Evolutionary conservation across 1,139 yeast genomes (phyloP).

Genomic region (Geotrichum carabidarum): DNA sequence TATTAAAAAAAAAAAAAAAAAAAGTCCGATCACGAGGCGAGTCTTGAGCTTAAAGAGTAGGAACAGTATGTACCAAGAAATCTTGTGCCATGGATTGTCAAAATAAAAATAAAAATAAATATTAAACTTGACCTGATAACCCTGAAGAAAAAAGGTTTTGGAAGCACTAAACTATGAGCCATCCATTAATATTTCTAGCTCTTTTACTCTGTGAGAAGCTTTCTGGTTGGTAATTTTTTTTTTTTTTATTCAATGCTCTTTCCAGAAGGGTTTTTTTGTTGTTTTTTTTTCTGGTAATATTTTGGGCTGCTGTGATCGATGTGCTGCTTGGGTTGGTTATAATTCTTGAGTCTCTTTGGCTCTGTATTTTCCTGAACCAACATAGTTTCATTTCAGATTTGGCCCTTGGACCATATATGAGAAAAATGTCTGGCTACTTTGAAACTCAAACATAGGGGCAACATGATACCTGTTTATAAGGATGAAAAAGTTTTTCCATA

Average conservation of each 20-base stretch:
- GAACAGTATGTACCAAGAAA: background rate
- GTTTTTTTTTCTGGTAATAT: background rate
- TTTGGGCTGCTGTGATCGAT: background rate
- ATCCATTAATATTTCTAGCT: background rate
- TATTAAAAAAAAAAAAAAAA: background rate
- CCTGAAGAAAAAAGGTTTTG: background rate
- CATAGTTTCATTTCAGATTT: too few relatives aligned
- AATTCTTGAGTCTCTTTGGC: too few relatives aligned
- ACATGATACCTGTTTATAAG: conserved; percentile 11
- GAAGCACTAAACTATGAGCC: background rate
- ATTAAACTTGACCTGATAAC: background rate
- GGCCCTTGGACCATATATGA: too few relatives aligned
- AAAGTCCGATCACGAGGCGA: background rate
- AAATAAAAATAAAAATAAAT: too few relatives aligned
- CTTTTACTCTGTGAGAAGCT: background rate
- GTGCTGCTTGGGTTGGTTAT: too few relatives aligned
- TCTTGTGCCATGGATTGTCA: background rate
- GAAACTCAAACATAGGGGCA: background rate
- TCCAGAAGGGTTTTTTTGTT: background rate
- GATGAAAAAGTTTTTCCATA: conserved; percentile 17
- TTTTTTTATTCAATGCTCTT: background rate
- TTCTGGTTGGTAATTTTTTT: too few relatives aligned
- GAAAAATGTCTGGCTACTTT: background rate
- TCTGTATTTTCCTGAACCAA: too few relatives aligned
- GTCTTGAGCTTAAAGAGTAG: background rate